phyloP scores from a whole-genome alignment of 441 rosid genomes.

The Bruguiera hainesii region DNA sequence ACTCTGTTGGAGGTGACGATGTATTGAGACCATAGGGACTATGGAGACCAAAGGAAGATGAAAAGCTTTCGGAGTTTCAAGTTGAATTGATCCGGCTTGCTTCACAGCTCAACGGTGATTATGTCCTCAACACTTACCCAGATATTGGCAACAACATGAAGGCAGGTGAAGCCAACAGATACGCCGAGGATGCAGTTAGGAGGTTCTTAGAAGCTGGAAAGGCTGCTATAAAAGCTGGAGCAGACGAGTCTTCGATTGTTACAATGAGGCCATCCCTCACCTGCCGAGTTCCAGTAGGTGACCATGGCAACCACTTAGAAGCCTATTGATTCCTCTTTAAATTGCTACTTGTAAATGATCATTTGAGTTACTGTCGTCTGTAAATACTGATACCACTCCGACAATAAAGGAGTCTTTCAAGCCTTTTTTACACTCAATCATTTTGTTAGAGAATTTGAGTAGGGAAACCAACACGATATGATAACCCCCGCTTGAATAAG shows the following conservation, averaged over 20 bases:
- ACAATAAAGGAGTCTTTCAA: too few relatives aligned
- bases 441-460: too few relatives aligned
- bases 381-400: constrained; percentile 3
- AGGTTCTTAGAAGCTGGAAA: constrained; percentile 88
- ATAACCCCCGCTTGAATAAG: too few relatives aligned
- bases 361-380: neutral
- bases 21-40: constrained; percentile 50
- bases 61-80: constrained; percentile 73
- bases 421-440: neutral
- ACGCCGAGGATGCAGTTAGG: constrained; percentile 75
- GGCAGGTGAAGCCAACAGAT: constrained; percentile 70
- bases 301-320: constrained; percentile 27
- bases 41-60: constrained; percentile 57
- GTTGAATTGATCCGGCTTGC: constrained; percentile 91
- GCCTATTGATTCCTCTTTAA: constrained; percentile 22
- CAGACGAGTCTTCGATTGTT: constrained; percentile 75
- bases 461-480: too few relatives aligned
- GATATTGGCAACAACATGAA: constrained; percentile 76
- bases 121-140: constrained; percentile 69
- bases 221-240: constrained; percentile 86
- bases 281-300: constrained; percentile 39
- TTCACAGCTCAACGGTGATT: constrained; percentile 84
- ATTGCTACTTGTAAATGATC: constrained; percentile 10
- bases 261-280: constrained; percentile 87
- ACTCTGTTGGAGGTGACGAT: constrained; percentile 54